Percentiles rank a stretch among this genome's conserved stretches.
Conservation (phyloP, 495 filamentous ascomycete species). For the Cercophora newfieldiana region DNA sequence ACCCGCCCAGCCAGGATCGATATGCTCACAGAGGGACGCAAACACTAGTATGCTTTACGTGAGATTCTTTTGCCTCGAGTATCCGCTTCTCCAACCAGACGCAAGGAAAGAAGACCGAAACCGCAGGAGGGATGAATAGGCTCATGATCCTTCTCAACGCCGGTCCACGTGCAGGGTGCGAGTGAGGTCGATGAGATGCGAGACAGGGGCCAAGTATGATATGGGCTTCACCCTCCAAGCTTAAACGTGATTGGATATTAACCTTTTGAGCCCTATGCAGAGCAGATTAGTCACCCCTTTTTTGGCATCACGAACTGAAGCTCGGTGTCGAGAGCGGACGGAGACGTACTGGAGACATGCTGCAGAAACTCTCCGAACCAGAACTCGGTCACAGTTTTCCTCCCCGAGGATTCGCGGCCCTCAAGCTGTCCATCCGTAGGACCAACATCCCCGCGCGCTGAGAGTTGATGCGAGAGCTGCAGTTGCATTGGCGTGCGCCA, state of each 20-base stretch:
- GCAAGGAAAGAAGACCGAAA: neutral
- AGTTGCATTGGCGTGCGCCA: no score
- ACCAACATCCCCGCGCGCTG: no score
- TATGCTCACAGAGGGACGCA: neutral
- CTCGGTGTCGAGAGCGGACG: neutral
- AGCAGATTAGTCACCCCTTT: neutral
- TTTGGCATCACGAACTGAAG: neutral
- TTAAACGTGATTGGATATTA: neutral
- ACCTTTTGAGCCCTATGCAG: neutral
- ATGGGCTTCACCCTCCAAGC: neutral
- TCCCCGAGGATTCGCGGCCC: no score
- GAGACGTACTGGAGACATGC: no score
- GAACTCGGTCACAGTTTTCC: no score
- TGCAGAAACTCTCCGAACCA: no score
- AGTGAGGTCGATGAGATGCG: neutral
- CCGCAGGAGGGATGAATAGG: neutral
- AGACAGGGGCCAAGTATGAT: neutral
- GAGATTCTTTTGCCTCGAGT: neutral
- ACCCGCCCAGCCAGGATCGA: neutral
- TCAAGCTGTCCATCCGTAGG: no score
- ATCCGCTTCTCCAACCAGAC: neutral
- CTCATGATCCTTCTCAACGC: neutral
- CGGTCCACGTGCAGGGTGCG: no score
- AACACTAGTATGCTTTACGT: neutral
- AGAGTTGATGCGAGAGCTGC: no score